Evolutionary conservation across 257 asterid genomes (phyloP), one percentile per base, ranked within the genome.

Genomic region (Galeopsis tetrahit): DNA sequence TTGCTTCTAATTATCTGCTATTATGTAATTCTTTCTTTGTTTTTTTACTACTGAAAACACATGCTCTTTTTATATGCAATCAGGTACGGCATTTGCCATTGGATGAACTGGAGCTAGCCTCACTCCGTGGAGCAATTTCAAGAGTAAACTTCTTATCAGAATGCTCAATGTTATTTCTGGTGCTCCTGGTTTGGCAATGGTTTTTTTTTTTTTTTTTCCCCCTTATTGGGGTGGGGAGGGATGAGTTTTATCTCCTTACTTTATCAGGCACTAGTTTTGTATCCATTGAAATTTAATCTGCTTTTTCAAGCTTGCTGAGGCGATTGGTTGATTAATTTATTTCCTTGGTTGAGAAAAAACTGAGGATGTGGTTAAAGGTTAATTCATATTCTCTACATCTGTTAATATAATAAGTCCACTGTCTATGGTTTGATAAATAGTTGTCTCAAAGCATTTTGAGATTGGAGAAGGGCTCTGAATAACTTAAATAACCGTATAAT

Each of bases 31-130:
- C 61, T 48, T 31, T 74, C 62, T 42, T 80, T 44, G 0, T 15
- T 44, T 44, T 31, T 58, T 56, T 70, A 55, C 10, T 62, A 42
- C 56, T 63, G 68, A 49, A 55, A 72, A 57, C 69, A 35, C 38
- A 14, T 71, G 39, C 62, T 70, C 71, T 77, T 77, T 63, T 72
- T 39, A 15, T 63, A 67, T 85, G 81, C 79, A 77, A 80, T 66
- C 84, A 95, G 99, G 86, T 90, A 61, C 95, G 99, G 14, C 82
- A 90, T 87, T 86, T 95, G 77, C 99, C 98, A 67, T 80, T 95
- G 80, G 99, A 95, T 84, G 99, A 92, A 73, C 90, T 95, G 83
- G 99, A 95, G 93, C 89, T 95, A 56, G 97, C 98, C 77, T 95
- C 99, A 59, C 95, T 95, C 63, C 96, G 99, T 33, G 99, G 99